phyloP scores from a whole-genome alignment of 2,329 filamentous ascomycete genomes.

The Trichophyton mentagrophytes region DNA sequence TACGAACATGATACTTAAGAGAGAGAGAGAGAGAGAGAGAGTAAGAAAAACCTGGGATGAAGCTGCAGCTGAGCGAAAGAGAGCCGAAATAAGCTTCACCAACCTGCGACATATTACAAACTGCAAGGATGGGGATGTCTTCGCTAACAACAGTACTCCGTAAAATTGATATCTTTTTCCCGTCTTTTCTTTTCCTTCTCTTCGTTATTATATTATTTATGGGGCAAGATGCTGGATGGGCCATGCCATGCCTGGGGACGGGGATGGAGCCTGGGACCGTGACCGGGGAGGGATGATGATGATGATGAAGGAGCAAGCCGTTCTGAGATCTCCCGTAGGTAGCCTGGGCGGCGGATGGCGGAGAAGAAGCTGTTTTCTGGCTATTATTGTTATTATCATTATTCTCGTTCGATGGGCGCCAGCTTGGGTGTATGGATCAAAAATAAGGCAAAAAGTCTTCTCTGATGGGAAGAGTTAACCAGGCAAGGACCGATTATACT shows the following conservation, averaged over 20 bases:
- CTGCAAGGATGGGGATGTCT: background rate
- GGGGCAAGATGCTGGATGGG: too few relatives aligned
- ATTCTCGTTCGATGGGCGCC: background rate
- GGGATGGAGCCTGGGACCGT: background rate
- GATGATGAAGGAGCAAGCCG: background rate
- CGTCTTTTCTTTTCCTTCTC: too few relatives aligned
- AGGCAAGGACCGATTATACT: background rate
- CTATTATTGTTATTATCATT: background rate
- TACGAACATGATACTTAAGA: background rate
- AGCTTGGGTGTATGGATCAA: background rate
- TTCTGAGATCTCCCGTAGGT: background rate
- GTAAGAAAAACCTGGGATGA: background rate
- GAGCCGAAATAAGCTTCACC: constrained; percentile 1
- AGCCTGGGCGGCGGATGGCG: background rate
- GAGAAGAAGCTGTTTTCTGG: background rate
- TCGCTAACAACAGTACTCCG: background rate
- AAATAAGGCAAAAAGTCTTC: too few relatives aligned
- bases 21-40: too few relatives aligned
- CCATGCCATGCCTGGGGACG: background rate
- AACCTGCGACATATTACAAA: constrained; percentile 2
- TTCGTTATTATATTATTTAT: too few relatives aligned
- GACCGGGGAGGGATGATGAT: background rate
- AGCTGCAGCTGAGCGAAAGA: constrained; percentile 1
- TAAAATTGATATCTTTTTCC: too few relatives aligned
- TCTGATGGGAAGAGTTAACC: too few relatives aligned